Conservation (phyloP, 768 basidiomycete species). For the Hygrophorus pudorinus region DNA sequence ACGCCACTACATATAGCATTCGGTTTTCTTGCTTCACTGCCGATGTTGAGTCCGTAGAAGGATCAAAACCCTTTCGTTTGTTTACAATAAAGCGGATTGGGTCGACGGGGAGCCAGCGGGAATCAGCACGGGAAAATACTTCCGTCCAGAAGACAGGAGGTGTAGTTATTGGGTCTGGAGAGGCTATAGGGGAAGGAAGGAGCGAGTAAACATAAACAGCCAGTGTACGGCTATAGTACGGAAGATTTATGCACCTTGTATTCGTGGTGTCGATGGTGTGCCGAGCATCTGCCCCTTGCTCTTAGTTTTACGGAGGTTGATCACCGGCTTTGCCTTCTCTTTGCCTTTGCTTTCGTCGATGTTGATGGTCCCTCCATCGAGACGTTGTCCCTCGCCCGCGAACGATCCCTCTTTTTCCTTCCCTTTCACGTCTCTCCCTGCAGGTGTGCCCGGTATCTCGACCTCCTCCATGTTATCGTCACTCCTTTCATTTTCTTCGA, state of each 20-base stretch:
- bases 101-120: conserved; percentile 89
- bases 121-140: conserved; percentile 88
- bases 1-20: conserved; percentile 87
- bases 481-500: conserved; percentile 19
- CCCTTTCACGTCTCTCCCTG: conserved; percentile 25
- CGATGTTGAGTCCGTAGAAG: conserved; percentile 27
- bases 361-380: conserved; percentile 21
- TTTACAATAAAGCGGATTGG: conserved; percentile 75
- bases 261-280: conserved; percentile 13
- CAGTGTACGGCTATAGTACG: background rate
- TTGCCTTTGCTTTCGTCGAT: conserved; percentile 43
- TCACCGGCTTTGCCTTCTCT: conserved; percentile 41
- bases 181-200: conserved; percentile 14
- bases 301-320: conserved; percentile 50
- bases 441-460: conserved; percentile 11
- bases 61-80: conserved; percentile 74
- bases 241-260: background rate
- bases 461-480: conserved; percentile 28
- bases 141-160: conserved; percentile 97
- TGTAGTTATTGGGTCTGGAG: conserved; percentile 46
- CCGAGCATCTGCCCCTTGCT: conserved; percentile 37
- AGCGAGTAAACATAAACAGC: conserved; percentile 5
- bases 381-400: conserved; percentile 29
- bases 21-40: conserved; percentile 49
- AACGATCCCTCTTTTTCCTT: conserved; percentile 17